These are phyloP conservation scores for Backusella parvicylindrica DNA, from an alignment of 192 early-diverging fungal species.

Conservation along the genomic window DNA sequence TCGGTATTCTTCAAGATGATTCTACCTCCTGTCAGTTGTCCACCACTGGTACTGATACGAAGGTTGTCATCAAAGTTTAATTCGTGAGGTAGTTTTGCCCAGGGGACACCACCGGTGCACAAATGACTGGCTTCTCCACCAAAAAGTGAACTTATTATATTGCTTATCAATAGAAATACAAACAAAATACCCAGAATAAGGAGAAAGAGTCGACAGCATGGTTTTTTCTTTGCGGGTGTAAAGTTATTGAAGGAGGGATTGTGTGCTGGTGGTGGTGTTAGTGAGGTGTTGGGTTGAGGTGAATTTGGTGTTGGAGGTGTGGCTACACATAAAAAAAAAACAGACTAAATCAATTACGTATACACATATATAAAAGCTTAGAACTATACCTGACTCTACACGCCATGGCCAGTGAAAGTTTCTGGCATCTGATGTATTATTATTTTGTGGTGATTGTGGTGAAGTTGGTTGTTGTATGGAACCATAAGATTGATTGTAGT, in stretches of 20 bases:
- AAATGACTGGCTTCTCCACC: background rate
- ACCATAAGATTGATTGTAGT: background rate
- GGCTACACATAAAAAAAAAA: background rate
- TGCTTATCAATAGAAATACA: background rate
- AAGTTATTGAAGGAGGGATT: too few species aligned
- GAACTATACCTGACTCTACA: background rate
- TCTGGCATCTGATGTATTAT: background rate
- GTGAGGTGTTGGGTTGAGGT: background rate
- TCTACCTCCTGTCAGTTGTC: background rate
- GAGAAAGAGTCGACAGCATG: background rate
- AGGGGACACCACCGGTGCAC: background rate
- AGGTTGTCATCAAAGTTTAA: background rate
- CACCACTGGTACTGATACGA: background rate
- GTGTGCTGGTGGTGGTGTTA: background rate
- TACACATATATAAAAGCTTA: background rate
- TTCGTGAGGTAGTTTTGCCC: background rate
- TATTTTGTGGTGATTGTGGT: background rate
- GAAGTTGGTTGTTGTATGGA: background rate
- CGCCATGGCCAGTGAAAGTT: background rate
- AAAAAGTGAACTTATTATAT: background rate
- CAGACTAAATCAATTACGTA: background rate
- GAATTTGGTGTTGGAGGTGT: background rate
- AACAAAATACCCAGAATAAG: background rate
- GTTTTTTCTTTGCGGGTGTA: background rate
- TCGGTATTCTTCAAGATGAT: background rate